phyloP scores from a whole-genome alignment of 2,329 filamentous ascomycete genomes.

The Nothopassalora personata region DNA sequence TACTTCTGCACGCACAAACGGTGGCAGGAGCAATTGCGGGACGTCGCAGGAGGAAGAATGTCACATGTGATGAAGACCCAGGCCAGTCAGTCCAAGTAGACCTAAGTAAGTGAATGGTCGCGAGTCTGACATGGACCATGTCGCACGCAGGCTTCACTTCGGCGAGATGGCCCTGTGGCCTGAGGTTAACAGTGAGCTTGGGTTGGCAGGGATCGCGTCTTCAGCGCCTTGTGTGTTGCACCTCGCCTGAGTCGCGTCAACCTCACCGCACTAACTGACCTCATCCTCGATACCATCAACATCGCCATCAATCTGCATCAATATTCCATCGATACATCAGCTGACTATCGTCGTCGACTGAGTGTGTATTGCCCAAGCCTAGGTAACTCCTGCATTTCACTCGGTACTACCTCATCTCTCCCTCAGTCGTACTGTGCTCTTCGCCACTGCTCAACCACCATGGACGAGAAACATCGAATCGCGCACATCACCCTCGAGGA shows the following conservation, averaged over 20 bases:
- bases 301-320: neutral
- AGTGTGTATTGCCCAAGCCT: neutral
- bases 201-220: too few relatives aligned
- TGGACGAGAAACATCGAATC: slow-evolving; percentile 10
- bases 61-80: too few relatives aligned
- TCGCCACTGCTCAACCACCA: neutral
- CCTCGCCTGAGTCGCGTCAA: too few relatives aligned
- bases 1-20: neutral
- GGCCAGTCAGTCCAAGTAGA: too few relatives aligned
- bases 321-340: neutral
- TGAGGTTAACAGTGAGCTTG: too few relatives aligned
- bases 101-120: too few relatives aligned
- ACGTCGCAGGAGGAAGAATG: too few relatives aligned
- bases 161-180: too few relatives aligned
- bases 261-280: too few relatives aligned
- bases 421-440: neutral
- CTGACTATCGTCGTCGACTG: neutral
- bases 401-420: neutral
- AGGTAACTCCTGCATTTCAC: neutral
- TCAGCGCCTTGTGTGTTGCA: too few relatives aligned
- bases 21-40: neutral
- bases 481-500: slow-evolving; percentile 20
- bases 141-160: too few relatives aligned
- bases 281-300: neutral
- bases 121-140: too few relatives aligned